A percentile compares a stretch with the other conserved stretches of the same genome.
These are phyloP conservation scores for Rhizopogon sp. DNA, from an alignment of 768 basidiomycete genomes.

Conservation along the genomic window DNA sequence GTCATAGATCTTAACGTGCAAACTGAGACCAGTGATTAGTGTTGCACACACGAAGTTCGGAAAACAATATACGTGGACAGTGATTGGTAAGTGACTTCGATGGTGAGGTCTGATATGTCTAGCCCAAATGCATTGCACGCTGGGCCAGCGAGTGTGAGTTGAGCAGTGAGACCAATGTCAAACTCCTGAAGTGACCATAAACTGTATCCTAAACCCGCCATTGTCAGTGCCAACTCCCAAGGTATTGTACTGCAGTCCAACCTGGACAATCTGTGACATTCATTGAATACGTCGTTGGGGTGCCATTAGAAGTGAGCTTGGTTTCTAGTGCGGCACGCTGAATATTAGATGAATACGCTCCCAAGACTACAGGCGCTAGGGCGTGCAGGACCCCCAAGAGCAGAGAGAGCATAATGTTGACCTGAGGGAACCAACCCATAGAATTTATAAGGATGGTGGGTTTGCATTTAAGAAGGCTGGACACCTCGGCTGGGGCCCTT, in stretches of 20 bases:
- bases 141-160: slow-evolving; percentile 46
- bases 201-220: slow-evolving; percentile 42
- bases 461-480: too few relatives aligned
- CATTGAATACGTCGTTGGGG: not conserved
- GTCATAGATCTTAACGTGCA: slow-evolving; percentile 67
- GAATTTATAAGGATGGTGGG: too few relatives aligned
- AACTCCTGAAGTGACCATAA: slow-evolving; percentile 39
- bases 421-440: too few relatives aligned
- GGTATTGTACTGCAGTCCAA: not conserved
- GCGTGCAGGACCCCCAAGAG: too few relatives aligned
- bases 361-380: too few relatives aligned
- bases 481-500: too few relatives aligned
- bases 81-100: slow-evolving; percentile 64
- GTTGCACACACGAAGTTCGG: not conserved
- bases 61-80: slow-evolving; percentile 34
- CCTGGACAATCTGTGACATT: slow-evolving; percentile 12
- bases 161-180: slow-evolving; percentile 46
- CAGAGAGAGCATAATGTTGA: too few relatives aligned
- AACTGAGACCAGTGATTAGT: slow-evolving; percentile 27
- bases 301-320: too few relatives aligned
- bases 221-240: not conserved
- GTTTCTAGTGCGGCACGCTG: too few relatives aligned
- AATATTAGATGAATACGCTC: too few relatives aligned
- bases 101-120: slow-evolving; percentile 53
- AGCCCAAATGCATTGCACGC: slow-evolving; percentile 63